These are phyloP conservation scores for Cadophora sp. DNA, from an alignment of 2,329 filamentous ascomycete genomes.

Conservation along the genomic window DNA sequence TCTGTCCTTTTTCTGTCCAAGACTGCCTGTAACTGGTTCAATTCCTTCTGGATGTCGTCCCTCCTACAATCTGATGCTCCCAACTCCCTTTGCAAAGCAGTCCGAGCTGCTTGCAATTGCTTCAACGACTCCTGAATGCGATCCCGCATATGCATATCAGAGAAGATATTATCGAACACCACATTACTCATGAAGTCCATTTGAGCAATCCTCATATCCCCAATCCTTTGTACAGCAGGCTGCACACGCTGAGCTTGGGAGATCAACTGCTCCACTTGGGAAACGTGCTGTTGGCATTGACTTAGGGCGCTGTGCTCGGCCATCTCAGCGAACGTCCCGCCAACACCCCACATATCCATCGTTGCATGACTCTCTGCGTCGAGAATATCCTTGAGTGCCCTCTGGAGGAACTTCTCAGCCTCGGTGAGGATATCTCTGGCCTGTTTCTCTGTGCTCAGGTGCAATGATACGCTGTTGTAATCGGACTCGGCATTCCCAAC, in stretches of 20 bases:
- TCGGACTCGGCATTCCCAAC: slow-evolving; percentile 46
- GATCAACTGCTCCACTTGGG: slow-evolving; percentile 50
- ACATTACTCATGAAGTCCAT: slow-evolving; percentile 57
- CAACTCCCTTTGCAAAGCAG: slow-evolving; percentile 45
- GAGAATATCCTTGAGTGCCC: slow-evolving; percentile 49
- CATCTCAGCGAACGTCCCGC: slow-evolving; percentile 56
- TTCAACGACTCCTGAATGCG: slow-evolving; percentile 53
- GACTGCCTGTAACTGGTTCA: slow-evolving; percentile 42
- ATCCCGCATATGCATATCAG: slow-evolving; percentile 58
- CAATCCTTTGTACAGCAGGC: slow-evolving; percentile 49
- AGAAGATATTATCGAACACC: slow-evolving; percentile 62
- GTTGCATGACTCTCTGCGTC: slow-evolving; percentile 51
- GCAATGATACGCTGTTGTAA: slow-evolving; percentile 49
- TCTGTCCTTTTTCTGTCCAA: slow-evolving; percentile 48
- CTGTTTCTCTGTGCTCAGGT: slow-evolving; percentile 51
- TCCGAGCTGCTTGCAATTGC: slow-evolving; percentile 46
- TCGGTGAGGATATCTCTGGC: slow-evolving; percentile 51
- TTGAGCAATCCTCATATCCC: slow-evolving; percentile 51
- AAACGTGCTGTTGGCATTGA: slow-evolving; percentile 53
- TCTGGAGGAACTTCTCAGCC: slow-evolving; percentile 48
- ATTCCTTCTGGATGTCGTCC: slow-evolving; percentile 42
- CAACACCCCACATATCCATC: slow-evolving; percentile 56
- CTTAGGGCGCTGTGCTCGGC: slow-evolving; percentile 60
- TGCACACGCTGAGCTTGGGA: slow-evolving; percentile 51
- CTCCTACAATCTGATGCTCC: slow-evolving; percentile 45